Conservation (phyloP, 1,139 yeast genomes). For the Chernovozyma aurita region DNA sequence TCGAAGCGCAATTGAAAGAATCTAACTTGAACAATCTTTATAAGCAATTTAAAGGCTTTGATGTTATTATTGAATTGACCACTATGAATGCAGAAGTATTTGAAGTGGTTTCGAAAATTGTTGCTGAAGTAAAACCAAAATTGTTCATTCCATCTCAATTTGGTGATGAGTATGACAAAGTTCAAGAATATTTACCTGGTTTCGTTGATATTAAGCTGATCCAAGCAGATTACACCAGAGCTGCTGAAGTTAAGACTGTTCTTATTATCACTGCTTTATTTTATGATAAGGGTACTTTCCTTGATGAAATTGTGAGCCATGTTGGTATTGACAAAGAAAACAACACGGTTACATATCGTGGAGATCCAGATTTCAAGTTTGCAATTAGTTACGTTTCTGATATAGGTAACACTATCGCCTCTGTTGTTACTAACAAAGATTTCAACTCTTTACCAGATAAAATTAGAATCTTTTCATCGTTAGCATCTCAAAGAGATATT, state of each 20-base stretch:
- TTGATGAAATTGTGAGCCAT: conserved; percentile 29
- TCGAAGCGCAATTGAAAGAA: conserved; percentile 23
- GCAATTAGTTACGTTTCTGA: conserved; percentile 32
- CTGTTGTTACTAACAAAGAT: conserved; percentile 29
- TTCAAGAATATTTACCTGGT: conserved; percentile 24
- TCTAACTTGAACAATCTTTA: conserved; percentile 20
- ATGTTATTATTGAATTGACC: conserved; percentile 46
- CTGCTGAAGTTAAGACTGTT: conserved; percentile 47
- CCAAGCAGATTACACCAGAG: too few relatives aligned
- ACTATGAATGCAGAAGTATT: conserved; percentile 22
- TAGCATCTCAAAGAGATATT: conserved; percentile 33
- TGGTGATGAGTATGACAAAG: conserved; percentile 40
- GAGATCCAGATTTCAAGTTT: conserved; percentile 34
- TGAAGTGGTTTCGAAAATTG: conserved; percentile 27
- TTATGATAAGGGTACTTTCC: conserved; percentile 34
- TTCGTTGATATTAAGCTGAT: conserved; percentile 32
- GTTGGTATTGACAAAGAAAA: conserved; percentile 34
- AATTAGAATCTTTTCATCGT: conserved; percentile 41
- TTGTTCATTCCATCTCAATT: conserved; percentile 61
- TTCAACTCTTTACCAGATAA: conserved; percentile 40
- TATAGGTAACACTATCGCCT: conserved; percentile 44
- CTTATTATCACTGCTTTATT: conserved; percentile 45
- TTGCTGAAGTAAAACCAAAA: conserved; percentile 41
- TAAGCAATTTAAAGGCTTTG: conserved; percentile 42
- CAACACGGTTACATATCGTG: conserved; percentile 35